A percentile compares a stretch with the other conserved stretches of the same genome.
Evolutionary conservation across 805 yeast species (phyloP).

Genomic region (Ogataea corticis): DNA sequence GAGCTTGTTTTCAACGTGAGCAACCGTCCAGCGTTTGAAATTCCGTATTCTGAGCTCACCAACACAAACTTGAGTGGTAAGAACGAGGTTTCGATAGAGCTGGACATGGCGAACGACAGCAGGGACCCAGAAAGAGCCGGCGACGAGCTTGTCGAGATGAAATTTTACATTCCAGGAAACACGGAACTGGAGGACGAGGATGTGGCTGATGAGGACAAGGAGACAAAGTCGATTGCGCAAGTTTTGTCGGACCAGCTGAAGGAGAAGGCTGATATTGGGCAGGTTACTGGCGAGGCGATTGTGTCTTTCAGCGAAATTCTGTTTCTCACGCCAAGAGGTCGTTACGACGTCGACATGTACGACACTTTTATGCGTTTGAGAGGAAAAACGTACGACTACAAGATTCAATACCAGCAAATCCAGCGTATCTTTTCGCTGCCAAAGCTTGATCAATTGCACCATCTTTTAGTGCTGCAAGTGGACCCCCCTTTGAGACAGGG

Average conservation of each 20-base stretch:
- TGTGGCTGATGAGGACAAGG: conserved; percentile 37
- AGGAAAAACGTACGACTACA: conserved; percentile 97
- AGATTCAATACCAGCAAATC: conserved; percentile 84
- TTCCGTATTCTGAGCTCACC: conserved; percentile 77
- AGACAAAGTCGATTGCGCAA: conserved; percentile 70
- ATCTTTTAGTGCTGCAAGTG: conserved; percentile 81
- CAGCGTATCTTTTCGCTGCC: conserved; percentile 92
- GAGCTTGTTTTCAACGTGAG: conserved; percentile 85
- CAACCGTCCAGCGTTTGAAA: conserved; percentile 87
- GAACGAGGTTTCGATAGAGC: conserved; percentile 89
- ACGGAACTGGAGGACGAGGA: conserved; percentile 48
- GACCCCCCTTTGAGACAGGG: conserved; percentile 99
- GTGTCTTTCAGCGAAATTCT: conserved; percentile 89
- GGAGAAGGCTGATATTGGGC: conserved; percentile 93
- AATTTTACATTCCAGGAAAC: conserved; percentile 91
- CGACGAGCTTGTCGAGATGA: conserved; percentile 93
- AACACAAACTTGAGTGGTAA: conserved; percentile 90
- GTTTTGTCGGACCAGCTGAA: conserved; percentile 87
- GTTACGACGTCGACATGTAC: conserved; percentile 95
- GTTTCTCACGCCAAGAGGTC: conserved; percentile 97
- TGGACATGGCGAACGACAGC: conserved; percentile 50
- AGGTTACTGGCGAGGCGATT: conserved; percentile 90
- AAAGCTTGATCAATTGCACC: conserved; percentile 90
- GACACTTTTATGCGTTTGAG: conserved; percentile 83
- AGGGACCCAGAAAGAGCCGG: conserved; percentile 69